These are phyloP conservation scores for Chytriomyces sp. DNA, from an alignment of 192 early-diverging fungal species.

Conservation along the genomic window DNA sequence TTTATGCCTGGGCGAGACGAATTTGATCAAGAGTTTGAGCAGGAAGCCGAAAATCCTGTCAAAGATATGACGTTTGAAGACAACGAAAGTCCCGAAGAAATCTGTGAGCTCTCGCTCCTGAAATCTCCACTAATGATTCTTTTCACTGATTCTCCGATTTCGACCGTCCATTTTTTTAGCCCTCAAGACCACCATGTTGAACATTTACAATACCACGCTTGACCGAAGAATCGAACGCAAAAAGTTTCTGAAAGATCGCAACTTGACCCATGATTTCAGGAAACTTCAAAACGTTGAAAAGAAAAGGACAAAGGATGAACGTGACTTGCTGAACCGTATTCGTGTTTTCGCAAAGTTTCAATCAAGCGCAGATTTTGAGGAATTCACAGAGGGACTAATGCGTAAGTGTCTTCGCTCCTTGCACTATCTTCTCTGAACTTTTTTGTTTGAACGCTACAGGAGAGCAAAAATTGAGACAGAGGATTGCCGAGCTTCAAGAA, in stretches of 20 bases:
- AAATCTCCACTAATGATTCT: too few relatives aligned
- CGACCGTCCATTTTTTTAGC: constrained; percentile 48
- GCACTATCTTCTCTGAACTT: neutral
- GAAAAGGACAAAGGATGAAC: constrained; percentile 84
- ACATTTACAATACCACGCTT: constrained; percentile 91
- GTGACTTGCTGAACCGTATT: constrained; percentile 76
- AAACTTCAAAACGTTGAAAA: constrained; percentile 73
- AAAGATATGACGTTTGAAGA: constrained; percentile 95
- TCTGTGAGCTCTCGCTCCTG: constrained; percentile 48
- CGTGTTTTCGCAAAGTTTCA: constrained; percentile 89
- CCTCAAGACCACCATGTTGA: constrained; percentile 85
- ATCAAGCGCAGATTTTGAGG: constrained; percentile 80
- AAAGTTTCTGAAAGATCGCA: constrained; percentile 87
- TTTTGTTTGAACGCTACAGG: constrained; percentile 43
- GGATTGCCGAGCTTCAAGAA: constrained; percentile 86
- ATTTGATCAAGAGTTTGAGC: constrained; percentile 96
- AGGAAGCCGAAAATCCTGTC: constrained; percentile 89
- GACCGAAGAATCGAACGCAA: constrained; percentile 83
- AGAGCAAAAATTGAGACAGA: constrained; percentile 77
- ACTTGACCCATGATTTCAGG: constrained; percentile 56
- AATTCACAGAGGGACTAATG: constrained; percentile 73
- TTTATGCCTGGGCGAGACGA: constrained; percentile 97
- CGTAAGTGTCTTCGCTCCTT: constrained; percentile 42
- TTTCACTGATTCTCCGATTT: too few relatives aligned
- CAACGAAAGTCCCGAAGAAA: constrained; percentile 83